Evolutionary conservation across 1,284 basidiomycete species (phyloP), one percentile per base, ranked within the genome.

Genomic region (Mrakiaceae sp.): DNA sequence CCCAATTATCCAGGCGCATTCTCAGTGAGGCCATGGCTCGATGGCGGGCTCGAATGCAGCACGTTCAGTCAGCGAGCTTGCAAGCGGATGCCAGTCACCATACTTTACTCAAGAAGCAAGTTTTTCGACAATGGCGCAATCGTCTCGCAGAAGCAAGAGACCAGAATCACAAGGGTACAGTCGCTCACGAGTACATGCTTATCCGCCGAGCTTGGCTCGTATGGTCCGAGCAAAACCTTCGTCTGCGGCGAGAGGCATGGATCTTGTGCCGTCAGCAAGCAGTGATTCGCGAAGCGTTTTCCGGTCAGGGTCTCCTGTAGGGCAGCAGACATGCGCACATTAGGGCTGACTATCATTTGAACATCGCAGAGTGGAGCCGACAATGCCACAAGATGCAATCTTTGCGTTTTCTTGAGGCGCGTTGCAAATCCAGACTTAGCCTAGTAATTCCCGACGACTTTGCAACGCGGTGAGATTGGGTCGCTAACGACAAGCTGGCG

Each of bases 131-230:
- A 27, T 27, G 27, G 27, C 27, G 27, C 27, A 27, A 27, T 27
- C 27, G 27, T 27, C 27, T 27, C 27, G 27, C 27, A 27, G 27
- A 27, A 27, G 27, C 27, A 27, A 27, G 27, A 27, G 27, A 27
- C 27, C 27, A 27, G 27, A 27, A 27, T 27, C 27, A 27, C 27
- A 58, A 51, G 62, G 64, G 58, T 11, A 58, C 50, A 5, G 53
- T 60, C 7, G 64, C 64, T 2, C 40, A 56, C 48, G 58, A 64
- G 52, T 60, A 52, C 47, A 42, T 64, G 43, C 59, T 64, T n/a
- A 56, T 56, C 12, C 52, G 64, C 6, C 44, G 64, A n/a, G 58
- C 64, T 4, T 64, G 51, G 58, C 11, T 9, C 4, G 42, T 64
- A 6, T 64, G 64, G 64, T 10, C 47, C 6, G 43, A 50, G 12